A percentile compares a stretch with the other conserved stretches of the same genome.
phyloP scores from a whole-genome alignment of 345 rosid genomes.

The Populus davidiana region DNA sequence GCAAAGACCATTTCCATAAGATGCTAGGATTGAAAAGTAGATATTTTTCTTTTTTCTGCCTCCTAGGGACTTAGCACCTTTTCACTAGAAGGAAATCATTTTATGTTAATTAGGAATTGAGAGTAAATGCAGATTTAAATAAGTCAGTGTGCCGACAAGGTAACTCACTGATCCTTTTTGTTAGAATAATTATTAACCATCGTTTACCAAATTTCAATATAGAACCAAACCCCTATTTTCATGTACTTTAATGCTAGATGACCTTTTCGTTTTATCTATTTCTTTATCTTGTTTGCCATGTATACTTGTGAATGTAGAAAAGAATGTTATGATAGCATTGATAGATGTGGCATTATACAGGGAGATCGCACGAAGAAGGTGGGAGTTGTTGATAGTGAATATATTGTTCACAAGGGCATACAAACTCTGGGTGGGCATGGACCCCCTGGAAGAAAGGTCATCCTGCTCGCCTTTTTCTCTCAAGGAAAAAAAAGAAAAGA shows the following conservation, averaged over 20 bases:
- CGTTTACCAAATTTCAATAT: background rate
- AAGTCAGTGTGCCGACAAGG: background rate
- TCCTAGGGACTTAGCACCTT: background rate
- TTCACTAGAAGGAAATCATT: background rate
- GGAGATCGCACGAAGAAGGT: conserved; percentile 89
- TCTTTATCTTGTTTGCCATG: background rate
- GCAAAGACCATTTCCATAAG: background rate
- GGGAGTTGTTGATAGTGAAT: conserved; percentile 86
- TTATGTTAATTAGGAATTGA: background rate
- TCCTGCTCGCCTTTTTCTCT: background rate
- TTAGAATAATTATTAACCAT: background rate
- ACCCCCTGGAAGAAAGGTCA: conserved; percentile 30
- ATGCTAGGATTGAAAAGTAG: background rate
- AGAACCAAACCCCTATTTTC: background rate
- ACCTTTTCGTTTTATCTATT: background rate
- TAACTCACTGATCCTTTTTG: background rate
- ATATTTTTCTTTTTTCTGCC: background rate
- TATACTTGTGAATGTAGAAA: background rate
- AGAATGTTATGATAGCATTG: background rate
- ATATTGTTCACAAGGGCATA: conserved; percentile 80
- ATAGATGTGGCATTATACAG: conserved; percentile 29
- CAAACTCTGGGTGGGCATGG: conserved; percentile 76
- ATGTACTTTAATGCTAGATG: background rate
- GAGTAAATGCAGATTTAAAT: background rate
- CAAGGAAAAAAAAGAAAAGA: background rate